These are phyloP conservation scores for Sphaerulina populicola DNA, from an alignment of 2,329 filamentous ascomycete species.

Conservation along the genomic window DNA sequence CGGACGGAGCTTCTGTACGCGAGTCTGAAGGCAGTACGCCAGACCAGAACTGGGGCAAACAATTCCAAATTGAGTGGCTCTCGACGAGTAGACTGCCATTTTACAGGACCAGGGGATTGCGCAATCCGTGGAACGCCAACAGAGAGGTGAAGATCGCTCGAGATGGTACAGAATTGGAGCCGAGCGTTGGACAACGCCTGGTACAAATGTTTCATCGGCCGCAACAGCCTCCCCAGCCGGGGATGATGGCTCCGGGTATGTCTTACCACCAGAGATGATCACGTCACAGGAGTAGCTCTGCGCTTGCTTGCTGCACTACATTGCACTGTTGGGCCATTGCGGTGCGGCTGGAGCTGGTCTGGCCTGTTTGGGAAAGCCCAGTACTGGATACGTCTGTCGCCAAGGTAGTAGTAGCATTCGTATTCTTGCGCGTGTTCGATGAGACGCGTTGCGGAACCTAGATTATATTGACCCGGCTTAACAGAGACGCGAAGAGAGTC, in stretches of 20 bases:
- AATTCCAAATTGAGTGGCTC: conserved; percentile 84
- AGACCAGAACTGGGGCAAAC: conserved; percentile 71
- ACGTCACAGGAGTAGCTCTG: too few relatives aligned
- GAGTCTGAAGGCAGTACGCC: conserved; percentile 35
- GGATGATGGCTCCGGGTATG: conserved; percentile 4
- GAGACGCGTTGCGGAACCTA: too few relatives aligned
- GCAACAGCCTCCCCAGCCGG: conserved; percentile 11
- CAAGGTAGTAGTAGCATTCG: too few relatives aligned
- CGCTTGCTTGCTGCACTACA: neutral
- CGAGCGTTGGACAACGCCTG: conserved; percentile 65
- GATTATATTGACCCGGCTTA: too few relatives aligned
- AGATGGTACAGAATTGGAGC: conserved; percentile 88
- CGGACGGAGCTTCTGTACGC: conserved; percentile 23
- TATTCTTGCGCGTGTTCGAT: too few relatives aligned
- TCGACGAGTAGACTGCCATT: conserved; percentile 78
- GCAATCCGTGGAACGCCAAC: conserved; percentile 93
- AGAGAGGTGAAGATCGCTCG: conserved; percentile 92
- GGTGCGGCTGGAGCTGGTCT: too few relatives aligned
- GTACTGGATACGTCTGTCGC: too few relatives aligned
- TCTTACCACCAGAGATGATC: conserved; percentile 6
- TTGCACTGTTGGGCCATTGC: too few relatives aligned
- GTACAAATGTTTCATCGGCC: conserved; percentile 59
- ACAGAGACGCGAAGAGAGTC: too few relatives aligned
- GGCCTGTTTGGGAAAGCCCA: too few relatives aligned
- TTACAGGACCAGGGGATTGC: conserved; percentile 74